These are phyloP conservation scores for Alternaria novae-zelandiae DNA, from an alignment of 2,329 filamentous ascomycete genomes.

Conservation along the genomic window DNA sequence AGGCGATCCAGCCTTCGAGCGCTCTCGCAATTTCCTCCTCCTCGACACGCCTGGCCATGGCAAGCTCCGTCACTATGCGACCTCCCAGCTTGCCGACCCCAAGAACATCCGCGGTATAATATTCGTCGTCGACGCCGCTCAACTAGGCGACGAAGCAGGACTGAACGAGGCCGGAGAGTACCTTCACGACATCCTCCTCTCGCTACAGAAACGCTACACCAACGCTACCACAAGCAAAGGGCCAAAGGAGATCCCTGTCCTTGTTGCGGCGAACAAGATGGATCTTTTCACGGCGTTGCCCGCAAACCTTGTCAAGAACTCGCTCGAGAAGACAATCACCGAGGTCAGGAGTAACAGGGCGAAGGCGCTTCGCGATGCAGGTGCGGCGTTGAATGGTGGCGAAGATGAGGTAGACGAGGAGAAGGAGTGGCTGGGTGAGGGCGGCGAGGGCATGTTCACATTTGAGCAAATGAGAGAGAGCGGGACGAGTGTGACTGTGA, in stretches of 20 bases:
- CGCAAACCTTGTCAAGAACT: constrained; percentile 72
- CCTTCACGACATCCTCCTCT: constrained; percentile 85
- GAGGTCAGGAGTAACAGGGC: constrained; percentile 75
- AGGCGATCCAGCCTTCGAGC: constrained; percentile 65
- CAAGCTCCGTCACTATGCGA: constrained; percentile 79
- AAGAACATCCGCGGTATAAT: constrained; percentile 72
- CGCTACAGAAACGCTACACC: constrained; percentile 76
- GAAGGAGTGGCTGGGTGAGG: constrained; percentile 78
- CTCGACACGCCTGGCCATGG: constrained; percentile 94
- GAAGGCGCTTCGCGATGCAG: constrained; percentile 82
- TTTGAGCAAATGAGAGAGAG: constrained; percentile 86
- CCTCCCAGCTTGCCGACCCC: constrained; percentile 58
- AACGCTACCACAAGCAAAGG: constrained; percentile 63
- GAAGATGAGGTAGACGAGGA: constrained; percentile 68
- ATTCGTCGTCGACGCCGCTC: constrained; percentile 85
- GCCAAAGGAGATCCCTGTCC: constrained; percentile 69
- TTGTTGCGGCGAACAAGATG: constrained; percentile 93
- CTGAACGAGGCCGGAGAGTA: constrained; percentile 80
- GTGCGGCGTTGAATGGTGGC: constrained; percentile 69
- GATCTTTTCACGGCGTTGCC: constrained; percentile 94
- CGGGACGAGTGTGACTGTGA: constrained; percentile 76
- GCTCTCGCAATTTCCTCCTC: constrained; percentile 72
- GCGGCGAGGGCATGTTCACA: constrained; percentile 75
- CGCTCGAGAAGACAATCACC: constrained; percentile 80
- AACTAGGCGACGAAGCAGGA: constrained; percentile 49